A percentile compares a stretch with the other conserved stretches of the same genome.
phyloP scores from a whole-genome alignment of 768 basidiomycete genomes.

The Tylopilus sp. region DNA sequence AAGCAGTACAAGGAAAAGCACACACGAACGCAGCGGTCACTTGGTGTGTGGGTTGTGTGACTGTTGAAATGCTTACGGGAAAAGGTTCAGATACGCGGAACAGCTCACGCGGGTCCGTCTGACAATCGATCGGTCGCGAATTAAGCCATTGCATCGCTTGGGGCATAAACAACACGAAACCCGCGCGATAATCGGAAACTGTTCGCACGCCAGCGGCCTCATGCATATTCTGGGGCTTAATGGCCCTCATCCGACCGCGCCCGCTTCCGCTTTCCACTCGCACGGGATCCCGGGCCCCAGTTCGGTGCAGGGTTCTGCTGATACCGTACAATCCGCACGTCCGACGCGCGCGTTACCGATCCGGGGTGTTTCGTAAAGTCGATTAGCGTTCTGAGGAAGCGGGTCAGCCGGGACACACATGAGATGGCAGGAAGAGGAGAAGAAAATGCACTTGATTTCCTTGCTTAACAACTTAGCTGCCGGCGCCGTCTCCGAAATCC shows the following conservation, averaged over 20 bases:
- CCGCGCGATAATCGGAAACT: too few relatives aligned
- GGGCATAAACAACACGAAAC: too few relatives aligned
- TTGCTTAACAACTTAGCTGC: conserved; percentile 65
- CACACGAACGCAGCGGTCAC: conserved; percentile 93
- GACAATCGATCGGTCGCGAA: too few relatives aligned
- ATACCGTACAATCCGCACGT: conserved; percentile 80
- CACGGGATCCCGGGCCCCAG: conserved; percentile 87
- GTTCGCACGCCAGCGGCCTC: too few relatives aligned
- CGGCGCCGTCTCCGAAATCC: conserved; percentile 73
- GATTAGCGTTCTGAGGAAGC: conserved; percentile 42
- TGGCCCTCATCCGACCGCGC: conserved; percentile 21
- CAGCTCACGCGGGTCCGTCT: too few relatives aligned
- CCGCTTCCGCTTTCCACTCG: conserved; percentile 39
- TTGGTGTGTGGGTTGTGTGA: conserved; percentile 93
- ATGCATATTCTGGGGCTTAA: not conserved
- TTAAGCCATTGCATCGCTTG: too few relatives aligned
- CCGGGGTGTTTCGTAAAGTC: conserved; percentile 75
- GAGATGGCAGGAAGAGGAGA: not conserved
- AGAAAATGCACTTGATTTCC: conserved; percentile 54
- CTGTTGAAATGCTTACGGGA: conserved; percentile 96
- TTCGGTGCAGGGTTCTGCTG: conserved; percentile 87
- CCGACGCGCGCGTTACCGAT: conserved; percentile 54
- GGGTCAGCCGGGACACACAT: not conserved
- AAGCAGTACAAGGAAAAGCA: conserved; percentile 95
- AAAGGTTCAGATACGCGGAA: too few relatives aligned